A percentile compares a stretch with the other conserved stretches of the same genome.
Conservation (phyloP, 495 filamentous ascomycete genomes). For the Penicillium waksmanii region DNA sequence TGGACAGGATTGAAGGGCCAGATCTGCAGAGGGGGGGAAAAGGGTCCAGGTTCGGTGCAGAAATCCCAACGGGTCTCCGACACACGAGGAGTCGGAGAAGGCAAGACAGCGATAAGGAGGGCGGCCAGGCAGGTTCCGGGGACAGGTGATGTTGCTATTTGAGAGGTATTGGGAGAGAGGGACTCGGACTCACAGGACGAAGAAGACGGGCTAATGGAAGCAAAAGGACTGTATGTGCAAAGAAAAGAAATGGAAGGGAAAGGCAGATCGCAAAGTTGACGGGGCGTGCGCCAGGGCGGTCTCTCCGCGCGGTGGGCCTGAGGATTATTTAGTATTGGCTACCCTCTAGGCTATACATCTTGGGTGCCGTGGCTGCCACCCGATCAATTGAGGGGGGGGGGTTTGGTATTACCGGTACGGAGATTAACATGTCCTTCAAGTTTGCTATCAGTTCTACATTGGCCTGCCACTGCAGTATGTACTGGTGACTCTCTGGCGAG, state of each 20-base stretch:
- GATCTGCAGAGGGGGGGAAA: neutral
- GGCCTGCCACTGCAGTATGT: neutral
- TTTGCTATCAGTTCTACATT: neutral
- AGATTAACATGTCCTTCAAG: neutral
- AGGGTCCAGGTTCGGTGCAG: constrained; percentile 7
- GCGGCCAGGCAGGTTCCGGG: neutral
- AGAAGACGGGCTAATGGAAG: constrained; percentile 15
- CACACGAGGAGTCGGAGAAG: neutral
- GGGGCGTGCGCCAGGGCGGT: constrained; percentile 26
- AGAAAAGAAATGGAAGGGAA: constrained; percentile 12
- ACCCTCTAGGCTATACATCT: too few relatives aligned
- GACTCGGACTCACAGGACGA: constrained; percentile 7
- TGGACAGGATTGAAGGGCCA: constrained; percentile 3
- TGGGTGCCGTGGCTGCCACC: constrained; percentile 35
- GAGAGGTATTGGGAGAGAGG: neutral
- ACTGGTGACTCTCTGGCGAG: neutral
- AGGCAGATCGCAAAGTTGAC: constrained; percentile 8
- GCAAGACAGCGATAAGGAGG: neutral
- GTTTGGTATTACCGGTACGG: neutral
- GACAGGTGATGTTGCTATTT: constrained; percentile 3
- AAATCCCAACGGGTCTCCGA: constrained; percentile 4
- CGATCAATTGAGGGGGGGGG: constrained; percentile 11
- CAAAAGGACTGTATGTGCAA: constrained; percentile 2
- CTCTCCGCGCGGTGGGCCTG: constrained; percentile 17
- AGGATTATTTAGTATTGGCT: too few relatives aligned